phyloP scores from a whole-genome alignment of 441 rosid genomes.

The Populus hybrid region DNA sequence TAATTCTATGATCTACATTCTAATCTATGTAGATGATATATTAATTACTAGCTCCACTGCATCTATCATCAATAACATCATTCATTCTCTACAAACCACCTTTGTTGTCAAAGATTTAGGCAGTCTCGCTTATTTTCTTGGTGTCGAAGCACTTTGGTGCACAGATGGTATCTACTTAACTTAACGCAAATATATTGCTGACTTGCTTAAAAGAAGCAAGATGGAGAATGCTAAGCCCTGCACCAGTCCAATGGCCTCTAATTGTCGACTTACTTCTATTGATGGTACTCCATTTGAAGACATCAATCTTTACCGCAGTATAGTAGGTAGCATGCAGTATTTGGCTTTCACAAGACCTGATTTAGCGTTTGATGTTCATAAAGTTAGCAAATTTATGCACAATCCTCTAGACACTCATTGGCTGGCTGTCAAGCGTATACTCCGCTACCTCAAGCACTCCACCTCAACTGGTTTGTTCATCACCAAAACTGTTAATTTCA shows the following conservation, averaged over 20 bases:
- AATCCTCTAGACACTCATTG: neutral
- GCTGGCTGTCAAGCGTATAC: neutral
- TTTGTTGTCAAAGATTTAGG: neutral
- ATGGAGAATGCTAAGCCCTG: neutral
- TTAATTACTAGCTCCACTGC: fast-evolving
- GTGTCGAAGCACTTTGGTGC: neutral
- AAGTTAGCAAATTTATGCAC: neutral
- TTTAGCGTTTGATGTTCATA: neutral
- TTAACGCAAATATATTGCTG: neutral
- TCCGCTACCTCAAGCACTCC: no score
- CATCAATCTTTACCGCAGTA: fast-evolving
- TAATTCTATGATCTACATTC: neutral
- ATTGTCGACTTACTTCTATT: neutral
- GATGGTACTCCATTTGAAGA: neutral
- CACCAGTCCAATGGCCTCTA: neutral
- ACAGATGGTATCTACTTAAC: fast-evolving
- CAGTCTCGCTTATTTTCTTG: fast-evolving
- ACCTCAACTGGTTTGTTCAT: no score
- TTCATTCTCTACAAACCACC: neutral
- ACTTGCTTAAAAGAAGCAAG: neutral
- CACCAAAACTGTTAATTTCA: no score
- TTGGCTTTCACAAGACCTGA: neutral
- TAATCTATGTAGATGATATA: neutral
- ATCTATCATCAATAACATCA: fast-evolving
- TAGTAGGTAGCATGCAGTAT: neutral